A percentile compares a stretch with the other conserved stretches of the same genome.
These are phyloP conservation scores for Pontederia crassipes DNA, from an alignment of 176 grass and related monocot genomes.

Conservation along the genomic window DNA sequence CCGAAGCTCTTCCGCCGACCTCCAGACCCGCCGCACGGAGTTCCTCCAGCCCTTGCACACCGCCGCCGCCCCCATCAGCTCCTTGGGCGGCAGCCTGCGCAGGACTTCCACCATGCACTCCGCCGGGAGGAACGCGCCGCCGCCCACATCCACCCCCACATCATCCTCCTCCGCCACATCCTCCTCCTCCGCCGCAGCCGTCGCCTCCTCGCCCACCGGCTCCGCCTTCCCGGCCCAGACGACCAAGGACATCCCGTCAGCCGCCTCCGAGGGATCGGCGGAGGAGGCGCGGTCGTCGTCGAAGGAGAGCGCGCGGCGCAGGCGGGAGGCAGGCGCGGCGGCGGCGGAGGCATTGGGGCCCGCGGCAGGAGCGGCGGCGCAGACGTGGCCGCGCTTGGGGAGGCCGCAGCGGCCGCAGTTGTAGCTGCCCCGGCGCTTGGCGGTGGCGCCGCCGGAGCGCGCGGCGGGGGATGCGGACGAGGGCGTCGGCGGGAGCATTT, in stretches of 20 bases:
- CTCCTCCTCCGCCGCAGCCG: constrained; percentile 5
- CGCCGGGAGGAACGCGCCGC: constrained; percentile 19
- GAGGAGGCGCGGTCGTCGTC: constrained; percentile 27
- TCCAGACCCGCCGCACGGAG: constrained; percentile 49
- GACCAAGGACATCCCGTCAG: constrained; percentile 9
- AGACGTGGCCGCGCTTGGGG: constrained; percentile 88
- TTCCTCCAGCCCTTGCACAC: constrained; percentile 57
- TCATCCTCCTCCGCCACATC: constrained; percentile 20
- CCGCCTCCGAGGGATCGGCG: constrained; percentile 12
- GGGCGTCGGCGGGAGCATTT: too few species aligned
- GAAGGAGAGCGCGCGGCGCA: constrained; percentile 55
- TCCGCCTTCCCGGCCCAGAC: background rate
- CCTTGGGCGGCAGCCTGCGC: constrained; percentile 37
- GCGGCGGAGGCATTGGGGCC: background rate
- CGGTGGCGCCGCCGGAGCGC: background rate
- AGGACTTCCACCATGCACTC: constrained; percentile 44
- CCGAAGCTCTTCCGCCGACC: constrained; percentile 43
- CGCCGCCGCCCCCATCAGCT: constrained; percentile 32
- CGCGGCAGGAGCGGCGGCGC: constrained; percentile 10
- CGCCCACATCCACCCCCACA: constrained; percentile 18
- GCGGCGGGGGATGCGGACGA: background rate
- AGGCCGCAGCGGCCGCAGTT: constrained; percentile 82
- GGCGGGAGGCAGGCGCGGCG: constrained; percentile 9
- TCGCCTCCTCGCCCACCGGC: background rate
- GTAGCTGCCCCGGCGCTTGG: constrained; percentile 72